A percentile compares a stretch with the other conserved stretches of the same genome.
Conservation (phyloP, 1,284 basidiomycete genomes). For the Cutaneotrichosporon sp. region DNA sequence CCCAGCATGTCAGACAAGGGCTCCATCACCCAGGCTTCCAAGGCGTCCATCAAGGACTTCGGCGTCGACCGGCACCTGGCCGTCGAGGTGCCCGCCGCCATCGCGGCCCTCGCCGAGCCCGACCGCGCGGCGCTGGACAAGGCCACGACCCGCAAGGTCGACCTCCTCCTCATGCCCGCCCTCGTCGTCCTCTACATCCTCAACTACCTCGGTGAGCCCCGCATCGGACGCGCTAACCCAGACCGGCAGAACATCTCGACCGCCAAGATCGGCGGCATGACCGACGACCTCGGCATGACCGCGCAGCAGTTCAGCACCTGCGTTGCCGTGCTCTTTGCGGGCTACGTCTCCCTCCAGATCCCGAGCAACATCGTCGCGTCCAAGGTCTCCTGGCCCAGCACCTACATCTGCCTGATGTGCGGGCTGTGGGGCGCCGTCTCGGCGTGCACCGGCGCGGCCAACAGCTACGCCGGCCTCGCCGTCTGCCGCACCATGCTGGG, state of each 20-base stretch:
- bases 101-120: conserved; percentile 32
- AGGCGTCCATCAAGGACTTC: not conserved
- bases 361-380: conserved; percentile 46
- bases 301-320: conserved; percentile 31
- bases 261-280: conserved; percentile 25
- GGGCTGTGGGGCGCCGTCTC: conserved; percentile 46
- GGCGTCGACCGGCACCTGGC: conserved; percentile 1
- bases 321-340: too few relatives aligned
- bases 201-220: conserved; percentile 1
- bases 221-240: not conserved
- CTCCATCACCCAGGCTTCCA: too few relatives aligned
- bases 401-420: conserved; percentile 36
- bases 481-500: conserved; percentile 34
- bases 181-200: conserved; percentile 6
- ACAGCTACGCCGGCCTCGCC: conserved; percentile 31
- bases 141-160: conserved; percentile 38
- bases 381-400: conserved; percentile 32
- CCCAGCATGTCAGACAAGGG: too few relatives aligned
- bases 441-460: conserved; percentile 35
- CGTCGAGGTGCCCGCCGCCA: conserved; percentile 33
- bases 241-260: conserved; percentile 14
- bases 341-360: conserved; percentile 41
- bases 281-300: conserved; percentile 21
- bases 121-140: conserved; percentile 35
- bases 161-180: conserved; percentile 31